phyloP scores from a whole-genome alignment of 257 asterid species.

The Oldenlandia corymbosa region DNA sequence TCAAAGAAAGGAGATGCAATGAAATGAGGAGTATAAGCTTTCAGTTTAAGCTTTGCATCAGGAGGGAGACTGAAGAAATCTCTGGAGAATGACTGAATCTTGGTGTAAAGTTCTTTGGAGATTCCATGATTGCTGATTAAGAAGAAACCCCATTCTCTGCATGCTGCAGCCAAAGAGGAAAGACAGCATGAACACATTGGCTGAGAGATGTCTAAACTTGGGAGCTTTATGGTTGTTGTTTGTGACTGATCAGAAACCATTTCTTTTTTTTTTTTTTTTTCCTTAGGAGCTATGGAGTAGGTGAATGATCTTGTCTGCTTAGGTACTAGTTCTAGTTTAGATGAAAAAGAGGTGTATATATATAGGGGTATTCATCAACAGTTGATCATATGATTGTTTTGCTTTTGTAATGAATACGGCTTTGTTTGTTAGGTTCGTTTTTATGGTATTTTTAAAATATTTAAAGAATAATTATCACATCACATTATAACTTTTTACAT shows the following conservation, averaged over 20 bases:
- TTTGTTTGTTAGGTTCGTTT: no score
- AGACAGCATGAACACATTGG: constrained; percentile 33
- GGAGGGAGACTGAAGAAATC: constrained; percentile 46
- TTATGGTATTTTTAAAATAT: no score
- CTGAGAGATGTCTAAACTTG: constrained; percentile 50
- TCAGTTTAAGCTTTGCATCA: constrained; percentile 43
- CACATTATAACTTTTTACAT: no score
- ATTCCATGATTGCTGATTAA: constrained; percentile 63
- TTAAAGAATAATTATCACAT: no score
- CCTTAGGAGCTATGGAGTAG: not conserved
- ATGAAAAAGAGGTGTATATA: not conserved
- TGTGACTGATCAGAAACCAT: constrained; percentile 44
- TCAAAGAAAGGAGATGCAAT: constrained; percentile 76
- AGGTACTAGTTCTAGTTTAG: constrained; percentile 2
- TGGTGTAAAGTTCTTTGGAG: constrained; percentile 45
- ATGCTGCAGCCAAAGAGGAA: constrained; percentile 46
- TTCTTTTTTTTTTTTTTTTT: constrained; percentile 6
- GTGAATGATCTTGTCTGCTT: constrained; percentile 17
- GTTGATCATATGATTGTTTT: not conserved
- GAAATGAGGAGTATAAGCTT: constrained; percentile 66
- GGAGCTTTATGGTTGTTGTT: constrained; percentile 46
- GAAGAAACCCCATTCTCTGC: constrained; percentile 73
- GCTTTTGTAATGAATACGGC: no score
- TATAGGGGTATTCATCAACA: not conserved
- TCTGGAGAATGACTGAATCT: constrained; percentile 38